Evolutionary conservation across 495 filamentous ascomycete genomes (phyloP).

Genomic region (Recurvomyces mirabilis): DNA sequence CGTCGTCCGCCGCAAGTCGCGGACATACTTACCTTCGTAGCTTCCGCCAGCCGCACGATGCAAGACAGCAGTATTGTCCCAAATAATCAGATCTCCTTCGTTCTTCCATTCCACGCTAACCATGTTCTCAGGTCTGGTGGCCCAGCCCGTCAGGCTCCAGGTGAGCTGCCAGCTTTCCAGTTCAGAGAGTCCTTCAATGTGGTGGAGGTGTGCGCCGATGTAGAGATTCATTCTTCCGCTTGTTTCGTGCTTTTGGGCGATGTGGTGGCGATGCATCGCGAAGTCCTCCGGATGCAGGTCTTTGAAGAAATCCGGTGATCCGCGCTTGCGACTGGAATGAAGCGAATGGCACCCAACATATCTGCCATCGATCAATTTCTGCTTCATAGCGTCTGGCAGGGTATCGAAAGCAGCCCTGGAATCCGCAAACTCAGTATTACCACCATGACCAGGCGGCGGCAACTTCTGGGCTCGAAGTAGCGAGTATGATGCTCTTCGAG

Average conservation of each 20-base stretch:
- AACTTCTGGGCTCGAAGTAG: conserved; percentile 42
- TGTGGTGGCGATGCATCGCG: conserved; percentile 39
- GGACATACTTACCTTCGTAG: conserved; percentile 39
- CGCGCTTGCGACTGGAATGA: conserved; percentile 42
- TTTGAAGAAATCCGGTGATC: conserved; percentile 39
- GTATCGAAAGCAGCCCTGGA: conserved; percentile 44
- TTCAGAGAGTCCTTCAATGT: conserved; percentile 39
- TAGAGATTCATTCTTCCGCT: conserved; percentile 44
- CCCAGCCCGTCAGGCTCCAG: conserved; percentile 36
- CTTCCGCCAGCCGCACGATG: conserved; percentile 42
- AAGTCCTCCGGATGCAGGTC: conserved; percentile 35
- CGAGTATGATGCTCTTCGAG: conserved; percentile 45
- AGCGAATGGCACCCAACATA: conserved; percentile 47
- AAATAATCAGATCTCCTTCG: conserved; percentile 43
- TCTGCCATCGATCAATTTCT: conserved; percentile 31
- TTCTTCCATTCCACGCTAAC: conserved; percentile 39
- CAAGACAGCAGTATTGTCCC: conserved; percentile 45
- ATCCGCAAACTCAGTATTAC: conserved; percentile 50
- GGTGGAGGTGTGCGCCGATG: conserved; percentile 44
- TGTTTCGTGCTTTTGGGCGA: conserved; percentile 44
- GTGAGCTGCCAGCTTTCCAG: conserved; percentile 33
- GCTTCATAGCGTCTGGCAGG: conserved; percentile 33
- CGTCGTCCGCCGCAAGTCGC: conserved; percentile 46
- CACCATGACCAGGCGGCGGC: conserved; percentile 40
- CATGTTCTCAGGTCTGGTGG: conserved; percentile 40